Conservation (phyloP, 257 asterid species). For the Scutellaria barbata region DNA sequence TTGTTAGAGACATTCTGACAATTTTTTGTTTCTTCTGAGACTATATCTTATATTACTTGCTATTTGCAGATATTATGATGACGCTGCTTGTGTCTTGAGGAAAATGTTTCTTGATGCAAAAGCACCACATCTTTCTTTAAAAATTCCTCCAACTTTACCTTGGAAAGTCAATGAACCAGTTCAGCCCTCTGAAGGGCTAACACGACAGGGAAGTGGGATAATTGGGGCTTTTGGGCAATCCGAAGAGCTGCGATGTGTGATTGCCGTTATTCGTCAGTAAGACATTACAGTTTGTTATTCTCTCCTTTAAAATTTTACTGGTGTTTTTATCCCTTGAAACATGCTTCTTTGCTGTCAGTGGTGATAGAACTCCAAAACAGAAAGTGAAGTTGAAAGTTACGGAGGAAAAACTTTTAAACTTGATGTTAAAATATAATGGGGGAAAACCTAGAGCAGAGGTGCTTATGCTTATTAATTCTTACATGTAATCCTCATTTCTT, state of each 20-base stretch:
- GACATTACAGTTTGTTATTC: conserved; percentile 37
- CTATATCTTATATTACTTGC: conserved; percentile 14
- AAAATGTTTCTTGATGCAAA: conserved; percentile 95
- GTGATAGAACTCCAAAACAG: conserved; percentile 99
- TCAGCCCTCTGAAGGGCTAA: conserved; percentile 84
- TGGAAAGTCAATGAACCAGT: conserved; percentile 92
- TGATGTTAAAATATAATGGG: conserved; percentile 94
- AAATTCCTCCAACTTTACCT: conserved; percentile 84
- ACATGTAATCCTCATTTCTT: conserved; percentile 30
- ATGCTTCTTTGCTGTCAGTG: conserved; percentile 59
- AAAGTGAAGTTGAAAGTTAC: conserved; percentile 97
- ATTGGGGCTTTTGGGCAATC: conserved; percentile 89
- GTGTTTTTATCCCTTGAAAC: conserved; percentile 31
- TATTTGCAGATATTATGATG: conserved; percentile 81
- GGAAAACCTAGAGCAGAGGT: conserved; percentile 98
- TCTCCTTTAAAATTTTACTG: not conserved
- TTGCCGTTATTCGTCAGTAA: conserved; percentile 93
- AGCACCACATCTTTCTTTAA: conserved; percentile 94
- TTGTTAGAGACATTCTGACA: not conserved
- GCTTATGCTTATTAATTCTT: conserved; percentile 33
- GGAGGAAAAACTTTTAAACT: conserved; percentile 89
- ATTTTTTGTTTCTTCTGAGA: not conserved
- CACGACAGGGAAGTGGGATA: conserved; percentile 96
- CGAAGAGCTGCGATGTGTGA: conserved; percentile 97
- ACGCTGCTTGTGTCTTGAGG: conserved; percentile 94